Evolutionary conservation across 1,139 yeast genomes (phyloP).

Genomic region (Pichia norvegensis): DNA sequence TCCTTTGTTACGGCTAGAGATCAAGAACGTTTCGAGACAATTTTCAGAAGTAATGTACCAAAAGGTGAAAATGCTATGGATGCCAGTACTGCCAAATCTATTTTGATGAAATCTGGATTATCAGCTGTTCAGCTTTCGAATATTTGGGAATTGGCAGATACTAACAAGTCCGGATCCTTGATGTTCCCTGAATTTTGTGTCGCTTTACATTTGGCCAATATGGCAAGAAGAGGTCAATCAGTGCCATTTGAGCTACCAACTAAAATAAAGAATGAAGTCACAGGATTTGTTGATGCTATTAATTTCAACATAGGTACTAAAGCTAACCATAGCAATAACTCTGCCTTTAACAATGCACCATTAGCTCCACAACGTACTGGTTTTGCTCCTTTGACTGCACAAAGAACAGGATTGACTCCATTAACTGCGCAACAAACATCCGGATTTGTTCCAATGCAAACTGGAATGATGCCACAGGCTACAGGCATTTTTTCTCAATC

Average conservation of each 20-base stretch:
- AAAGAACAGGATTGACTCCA: slow-evolving; percentile 27
- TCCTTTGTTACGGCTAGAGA: slow-evolving; percentile 81
- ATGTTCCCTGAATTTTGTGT: slow-evolving; percentile 92
- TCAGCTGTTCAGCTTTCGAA: slow-evolving; percentile 71
- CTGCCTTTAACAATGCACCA: slow-evolving; percentile 9
- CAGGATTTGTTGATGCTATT: slow-evolving; percentile 81
- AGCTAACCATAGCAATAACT: slow-evolving; percentile 28
- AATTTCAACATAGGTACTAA: slow-evolving; percentile 58
- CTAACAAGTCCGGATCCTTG: slow-evolving; percentile 75
- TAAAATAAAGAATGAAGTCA: slow-evolving; percentile 73
- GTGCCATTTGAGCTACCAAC: slow-evolving; percentile 69
- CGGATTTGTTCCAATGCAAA: slow-evolving; percentile 40
- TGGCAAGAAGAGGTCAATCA: slow-evolving; percentile 67
- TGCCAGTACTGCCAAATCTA: slow-evolving; percentile 73
- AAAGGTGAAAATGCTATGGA: slow-evolving; percentile 67
- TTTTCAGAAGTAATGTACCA: slow-evolving; percentile 74
- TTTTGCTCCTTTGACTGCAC: slow-evolving; percentile 25
- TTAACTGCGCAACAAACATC: slow-evolving; percentile 28
- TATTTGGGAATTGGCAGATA: slow-evolving; percentile 86
- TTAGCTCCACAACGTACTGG: slow-evolving; percentile 24
- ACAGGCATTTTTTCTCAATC: slow-evolving; percentile 27
- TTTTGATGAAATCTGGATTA: slow-evolving; percentile 73
- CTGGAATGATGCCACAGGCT: slow-evolving; percentile 31
- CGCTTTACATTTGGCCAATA: slow-evolving; percentile 81
- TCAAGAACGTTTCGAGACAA: slow-evolving; percentile 75